Evolutionary conservation across 1,284 basidiomycete genomes (phyloP), one percentile per base, ranked within the genome.

Genomic region (Fereydounia khargensis): DNA sequence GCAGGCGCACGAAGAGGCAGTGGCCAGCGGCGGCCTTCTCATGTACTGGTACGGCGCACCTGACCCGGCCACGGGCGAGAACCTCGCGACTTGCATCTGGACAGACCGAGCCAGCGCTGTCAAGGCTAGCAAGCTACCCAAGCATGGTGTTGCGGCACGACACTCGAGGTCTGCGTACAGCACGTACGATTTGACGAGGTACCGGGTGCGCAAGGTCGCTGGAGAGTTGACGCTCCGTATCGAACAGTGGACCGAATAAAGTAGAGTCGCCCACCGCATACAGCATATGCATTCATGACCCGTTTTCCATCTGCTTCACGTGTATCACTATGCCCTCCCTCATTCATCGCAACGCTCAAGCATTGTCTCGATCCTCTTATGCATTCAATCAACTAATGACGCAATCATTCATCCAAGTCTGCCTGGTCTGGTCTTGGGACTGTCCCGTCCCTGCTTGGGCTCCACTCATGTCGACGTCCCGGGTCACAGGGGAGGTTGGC

Each of bases 41-140:
- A 62, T 70, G 58, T 71, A 71, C 51, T 71, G 67, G 67, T 71
- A 71, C 39, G 69, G 66, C 22, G 31, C 42, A 5, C 69, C 69
- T 1, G 28, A 57, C 21, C 49, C 48, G 0, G 27, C 25, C 14
- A 66, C 58, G 11, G 69, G 69, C 30, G 57, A 49, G 18, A 71
- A 71, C 33, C 41, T 71, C 6, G 69, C 69, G 0, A 71, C 66
- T n/a, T 71, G 69, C 47, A 57, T 71, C 11, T 71, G 69, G 69
- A 68, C 69, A 1, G 37, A 33, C 6, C 43, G 69, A 10, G 31
- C 21, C 11, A 53, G 44, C 1, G 69, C 69, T 0, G 34, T 56
- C 1, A 25, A 38, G 7, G 69, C 69, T 0, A 47, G 42, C 25
- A 35, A 39, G 9, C 38, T 71, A 10, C 59, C 65, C 4, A 23